A percentile compares a stretch with the other conserved stretches of the same genome.
phyloP scores from a whole-genome alignment of 495 filamentous ascomycete genomes.

The Halenospora varia region DNA sequence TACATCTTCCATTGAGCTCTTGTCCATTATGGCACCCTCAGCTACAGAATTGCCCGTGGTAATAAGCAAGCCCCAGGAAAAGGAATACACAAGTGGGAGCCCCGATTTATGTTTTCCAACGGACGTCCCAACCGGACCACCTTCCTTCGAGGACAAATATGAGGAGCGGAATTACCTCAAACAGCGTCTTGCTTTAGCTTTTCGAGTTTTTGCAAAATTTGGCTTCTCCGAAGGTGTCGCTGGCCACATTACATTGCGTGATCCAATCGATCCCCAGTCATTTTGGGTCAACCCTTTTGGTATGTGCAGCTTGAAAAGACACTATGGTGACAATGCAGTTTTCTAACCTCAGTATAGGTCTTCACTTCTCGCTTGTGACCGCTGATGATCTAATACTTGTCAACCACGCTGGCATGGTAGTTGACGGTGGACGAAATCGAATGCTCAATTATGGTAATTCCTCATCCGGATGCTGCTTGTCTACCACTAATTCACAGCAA shows the following conservation, averaged over 20 bases:
- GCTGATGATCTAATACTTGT: constrained; percentile 67
- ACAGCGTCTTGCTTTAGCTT: constrained; percentile 59
- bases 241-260: constrained; percentile 57
- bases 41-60: neutral
- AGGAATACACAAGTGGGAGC: constrained; percentile 5
- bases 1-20: neutral
- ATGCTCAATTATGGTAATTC: constrained; percentile 26
- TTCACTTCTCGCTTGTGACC: constrained; percentile 60
- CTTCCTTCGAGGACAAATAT: constrained; percentile 14
- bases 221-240: constrained; percentile 56
- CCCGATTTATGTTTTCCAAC: constrained; percentile 5
- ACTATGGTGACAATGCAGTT: neutral
- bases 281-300: constrained; percentile 84
- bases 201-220: constrained; percentile 63
- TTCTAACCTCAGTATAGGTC: neutral
- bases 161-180: constrained; percentile 62
- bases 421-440: constrained; percentile 52
- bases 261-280: constrained; percentile 58
- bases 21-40: constrained; percentile 1
- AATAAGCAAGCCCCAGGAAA: neutral
- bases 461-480: too few relatives aligned
- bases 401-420: constrained; percentile 55
- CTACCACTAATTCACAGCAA: constrained; percentile 43
- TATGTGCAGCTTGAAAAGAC: constrained; percentile 17
- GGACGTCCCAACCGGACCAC: constrained; percentile 14